phyloP scores from a whole-genome alignment of 2,329 filamentous ascomycete genomes.

The Aspergillus sp. region DNA sequence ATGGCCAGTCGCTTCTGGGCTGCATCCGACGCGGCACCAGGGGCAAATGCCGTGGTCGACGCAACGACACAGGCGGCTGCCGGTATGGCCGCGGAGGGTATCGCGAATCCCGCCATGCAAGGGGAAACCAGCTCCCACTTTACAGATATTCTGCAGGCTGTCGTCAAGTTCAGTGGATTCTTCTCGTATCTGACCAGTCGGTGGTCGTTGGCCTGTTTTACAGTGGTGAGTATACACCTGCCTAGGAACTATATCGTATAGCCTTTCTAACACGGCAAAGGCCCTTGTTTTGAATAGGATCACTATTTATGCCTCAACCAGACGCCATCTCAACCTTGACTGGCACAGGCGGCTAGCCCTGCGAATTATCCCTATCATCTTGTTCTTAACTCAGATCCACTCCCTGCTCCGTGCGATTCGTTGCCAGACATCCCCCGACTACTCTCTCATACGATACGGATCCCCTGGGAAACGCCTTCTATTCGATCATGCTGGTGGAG shows the following conservation, averaged over 20 bases:
- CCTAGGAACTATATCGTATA: no score
- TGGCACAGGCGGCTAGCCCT: slow-evolving; percentile 71
- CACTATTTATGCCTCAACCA: slow-evolving; percentile 86
- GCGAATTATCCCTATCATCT: slow-evolving; percentile 67
- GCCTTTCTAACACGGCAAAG: slow-evolving; percentile 35
- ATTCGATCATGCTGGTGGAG: slow-evolving; percentile 69
- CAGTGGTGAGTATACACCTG: slow-evolving; percentile 66
- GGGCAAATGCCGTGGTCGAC: slow-evolving; percentile 41
- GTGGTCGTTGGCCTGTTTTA: slow-evolving; percentile 87
- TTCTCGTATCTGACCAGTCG: slow-evolving; percentile 88
- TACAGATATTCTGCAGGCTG: slow-evolving; percentile 48
- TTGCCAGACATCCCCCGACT: slow-evolving; percentile 81
- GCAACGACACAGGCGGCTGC: slow-evolving; percentile 38
- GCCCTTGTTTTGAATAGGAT: slow-evolving; percentile 87
- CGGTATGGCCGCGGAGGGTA: slow-evolving; percentile 30
- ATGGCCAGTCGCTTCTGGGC: slow-evolving; percentile 25
- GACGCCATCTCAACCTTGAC: slow-evolving; percentile 72
- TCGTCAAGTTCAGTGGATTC: slow-evolving; percentile 75
- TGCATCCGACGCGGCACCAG: slow-evolving; percentile 18
- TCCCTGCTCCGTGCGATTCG: slow-evolving; percentile 79
- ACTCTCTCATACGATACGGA: slow-evolving; percentile 68
- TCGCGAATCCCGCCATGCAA: slow-evolving; percentile 32
- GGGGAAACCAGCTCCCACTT: slow-evolving; percentile 35
- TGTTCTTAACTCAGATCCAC: slow-evolving; percentile 68
- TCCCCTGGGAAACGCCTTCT: slow-evolving; percentile 63